Conservation (phyloP, 2,329 filamentous ascomycete genomes). For the Cercospora zeina region DNA sequence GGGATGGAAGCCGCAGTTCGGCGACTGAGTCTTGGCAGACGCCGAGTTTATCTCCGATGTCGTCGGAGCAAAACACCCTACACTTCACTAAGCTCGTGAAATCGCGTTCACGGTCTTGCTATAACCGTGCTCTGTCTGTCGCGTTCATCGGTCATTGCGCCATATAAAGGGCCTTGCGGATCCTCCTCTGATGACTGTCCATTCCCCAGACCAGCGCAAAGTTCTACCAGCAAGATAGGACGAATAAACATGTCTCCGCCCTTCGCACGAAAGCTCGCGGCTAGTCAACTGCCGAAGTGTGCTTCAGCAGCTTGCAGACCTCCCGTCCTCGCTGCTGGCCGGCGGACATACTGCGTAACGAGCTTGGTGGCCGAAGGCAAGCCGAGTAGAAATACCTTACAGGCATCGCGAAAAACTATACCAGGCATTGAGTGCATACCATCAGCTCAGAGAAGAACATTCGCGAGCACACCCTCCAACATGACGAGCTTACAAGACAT, state of each 20-base stretch:
- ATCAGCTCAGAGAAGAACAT: slow-evolving; percentile 16
- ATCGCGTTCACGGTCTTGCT: neutral
- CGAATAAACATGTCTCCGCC: slow-evolving; percentile 16
- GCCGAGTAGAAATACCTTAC: slow-evolving; percentile 9
- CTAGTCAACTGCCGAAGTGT: slow-evolving; percentile 16
- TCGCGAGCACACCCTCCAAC: slow-evolving; percentile 23
- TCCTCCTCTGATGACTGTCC: neutral
- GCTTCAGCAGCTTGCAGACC: slow-evolving; percentile 13
- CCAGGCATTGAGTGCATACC: slow-evolving; percentile 3
- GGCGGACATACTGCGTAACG: slow-evolving; percentile 13
- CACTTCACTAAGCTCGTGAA: neutral
- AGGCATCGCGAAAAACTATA: neutral
- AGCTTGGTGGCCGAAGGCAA: slow-evolving; percentile 9
- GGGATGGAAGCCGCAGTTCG: neutral
- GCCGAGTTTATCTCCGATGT: slow-evolving; percentile 5
- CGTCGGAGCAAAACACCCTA: slow-evolving; percentile 5
- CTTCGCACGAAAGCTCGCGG: slow-evolving; percentile 17
- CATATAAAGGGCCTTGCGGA: neutral
- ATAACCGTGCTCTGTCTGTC: neutral
- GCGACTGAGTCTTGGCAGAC: neutral
- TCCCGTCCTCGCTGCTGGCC: slow-evolving; percentile 14
- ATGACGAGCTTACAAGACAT: slow-evolving; percentile 38
- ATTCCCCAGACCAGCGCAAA: neutral
- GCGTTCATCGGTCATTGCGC: slow-evolving; percentile 6
- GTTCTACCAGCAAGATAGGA: neutral